These are phyloP conservation scores for Prunus dulcis DNA, from an alignment of 306 rosid species.

Conservation along the genomic window DNA sequence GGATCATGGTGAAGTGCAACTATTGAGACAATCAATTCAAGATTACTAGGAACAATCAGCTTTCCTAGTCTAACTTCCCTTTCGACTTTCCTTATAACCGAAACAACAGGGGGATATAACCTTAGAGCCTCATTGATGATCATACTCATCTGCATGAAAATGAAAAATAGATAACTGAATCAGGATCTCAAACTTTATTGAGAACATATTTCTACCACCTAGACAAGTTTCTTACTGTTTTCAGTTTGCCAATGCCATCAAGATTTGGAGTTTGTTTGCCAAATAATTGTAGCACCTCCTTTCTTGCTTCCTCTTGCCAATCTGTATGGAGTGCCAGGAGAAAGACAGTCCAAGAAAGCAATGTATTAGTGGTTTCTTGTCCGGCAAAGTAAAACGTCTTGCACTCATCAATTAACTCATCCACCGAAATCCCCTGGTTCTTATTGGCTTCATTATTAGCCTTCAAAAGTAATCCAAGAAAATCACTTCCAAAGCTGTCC, in stretches of 20 bases:
- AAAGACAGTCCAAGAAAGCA: slow-evolving; percentile 31
- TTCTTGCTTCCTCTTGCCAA: slow-evolving; percentile 42
- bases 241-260: slow-evolving; percentile 21
- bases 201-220: too few relatives aligned
- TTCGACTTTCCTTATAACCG: background rate
- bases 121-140: slow-evolving; percentile 34
- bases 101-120: slow-evolving; percentile 22
- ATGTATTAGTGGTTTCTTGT: slow-evolving; percentile 32
- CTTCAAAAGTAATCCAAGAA: slow-evolving; percentile 23
- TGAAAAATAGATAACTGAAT: background rate
- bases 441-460: slow-evolving; percentile 22
- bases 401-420: slow-evolving; percentile 32
- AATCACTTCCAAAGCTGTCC: slow-evolving; percentile 31
- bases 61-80: slow-evolving; percentile 16
- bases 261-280: slow-evolving; percentile 20
- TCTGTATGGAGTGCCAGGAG: slow-evolving; percentile 30
- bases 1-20: slow-evolving; percentile 33
- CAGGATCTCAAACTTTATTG: background rate
- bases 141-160: slow-evolving; percentile 29
- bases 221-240: slow-evolving; percentile 15
- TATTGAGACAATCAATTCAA: background rate
- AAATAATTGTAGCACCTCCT: slow-evolving; percentile 25
- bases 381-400: slow-evolving; percentile 5
- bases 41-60: slow-evolving; percentile 13
- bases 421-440: slow-evolving; percentile 20